These are phyloP conservation scores for Durotheca rogersii DNA, from an alignment of 495 filamentous ascomycete species.

Conservation along the genomic window DNA sequence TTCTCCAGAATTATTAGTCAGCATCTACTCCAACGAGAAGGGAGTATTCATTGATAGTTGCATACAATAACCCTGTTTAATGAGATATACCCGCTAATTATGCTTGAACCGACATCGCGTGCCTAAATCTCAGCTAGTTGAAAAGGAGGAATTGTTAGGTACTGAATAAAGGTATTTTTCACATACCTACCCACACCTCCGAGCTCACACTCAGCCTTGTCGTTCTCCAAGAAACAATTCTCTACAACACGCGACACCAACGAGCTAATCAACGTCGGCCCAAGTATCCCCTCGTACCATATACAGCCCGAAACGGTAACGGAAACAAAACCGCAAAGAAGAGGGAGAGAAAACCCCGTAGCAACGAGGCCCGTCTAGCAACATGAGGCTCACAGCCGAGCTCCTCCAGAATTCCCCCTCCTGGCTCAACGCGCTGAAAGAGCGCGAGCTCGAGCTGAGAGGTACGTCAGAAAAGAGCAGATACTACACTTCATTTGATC, in stretches of 20 bases:
- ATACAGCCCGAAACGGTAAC: constrained; percentile 22
- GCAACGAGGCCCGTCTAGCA: constrained; percentile 20
- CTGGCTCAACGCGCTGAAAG: constrained; percentile 96
- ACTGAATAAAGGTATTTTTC: too few species aligned
- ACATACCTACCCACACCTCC: too few species aligned
- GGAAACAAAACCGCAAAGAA: too few species aligned
- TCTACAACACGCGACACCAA: constrained; percentile 7
- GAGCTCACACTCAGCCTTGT: constrained; percentile 14
- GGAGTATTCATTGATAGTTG: too few species aligned
- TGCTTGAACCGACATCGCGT: too few species aligned
- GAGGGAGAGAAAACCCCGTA: not conserved
- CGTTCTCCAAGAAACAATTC: not conserved
- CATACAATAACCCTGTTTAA: too few species aligned
- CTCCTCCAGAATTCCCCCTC: constrained; percentile 88
- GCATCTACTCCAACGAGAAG: too few species aligned
- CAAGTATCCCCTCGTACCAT: too few species aligned
- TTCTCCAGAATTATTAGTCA: too few species aligned
- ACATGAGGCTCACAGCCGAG: constrained; percentile 92
- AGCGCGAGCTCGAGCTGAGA: constrained; percentile 98
- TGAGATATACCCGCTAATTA: too few species aligned
- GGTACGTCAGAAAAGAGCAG: constrained; percentile 99
- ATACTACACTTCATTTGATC: constrained; percentile 80
- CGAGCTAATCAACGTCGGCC: constrained; percentile 4
- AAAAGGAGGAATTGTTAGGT: too few species aligned
- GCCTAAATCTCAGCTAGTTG: too few species aligned